A percentile compares a stretch with the other conserved stretches of the same genome.
Conservation (phyloP, 2,329 filamentous ascomycete species). For the Xylariaceae sp. region DNA sequence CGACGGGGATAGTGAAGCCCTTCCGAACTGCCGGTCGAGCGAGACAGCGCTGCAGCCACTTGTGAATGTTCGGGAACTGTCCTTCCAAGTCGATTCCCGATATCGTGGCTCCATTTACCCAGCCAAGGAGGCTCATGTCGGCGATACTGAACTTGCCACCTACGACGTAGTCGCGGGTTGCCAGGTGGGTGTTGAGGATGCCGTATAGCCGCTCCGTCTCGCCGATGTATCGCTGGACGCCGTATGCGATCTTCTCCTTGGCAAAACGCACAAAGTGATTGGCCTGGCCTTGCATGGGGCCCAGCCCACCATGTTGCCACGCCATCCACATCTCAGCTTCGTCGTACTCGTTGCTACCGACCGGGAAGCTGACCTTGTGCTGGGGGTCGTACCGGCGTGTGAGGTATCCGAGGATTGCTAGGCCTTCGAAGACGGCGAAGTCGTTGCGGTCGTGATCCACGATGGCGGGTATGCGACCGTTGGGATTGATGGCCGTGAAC, state of each 20-base stretch:
- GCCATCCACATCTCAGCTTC: slow-evolving; percentile 56
- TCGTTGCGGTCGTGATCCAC: slow-evolving; percentile 58
- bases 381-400: slow-evolving; percentile 64
- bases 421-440: slow-evolving; percentile 67
- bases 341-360: slow-evolving; percentile 34
- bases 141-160: slow-evolving; percentile 61
- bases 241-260: slow-evolving; percentile 64
- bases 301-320: slow-evolving; percentile 70
- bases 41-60: slow-evolving; percentile 60
- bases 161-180: slow-evolving; percentile 45
- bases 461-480: slow-evolving; percentile 60
- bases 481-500: slow-evolving; percentile 58
- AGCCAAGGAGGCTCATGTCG: slow-evolving; percentile 68
- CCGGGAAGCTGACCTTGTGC: slow-evolving; percentile 58
- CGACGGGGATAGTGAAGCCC: slow-evolving; percentile 56
- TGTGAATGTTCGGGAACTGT: slow-evolving; percentile 59
- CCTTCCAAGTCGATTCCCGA: slow-evolving; percentile 53
- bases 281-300: slow-evolving; percentile 68
- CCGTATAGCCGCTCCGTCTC: slow-evolving; percentile 71
- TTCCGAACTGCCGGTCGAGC: slow-evolving; percentile 56
- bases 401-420: slow-evolving; percentile 68
- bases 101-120: slow-evolving; percentile 56
- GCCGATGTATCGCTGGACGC: slow-evolving; percentile 66
- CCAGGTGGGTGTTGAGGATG: slow-evolving; percentile 62
- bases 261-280: slow-evolving; percentile 67